Conservation (phyloP, 2,329 filamentous ascomycete genomes). For the Ambrosiella cleistominuta region DNA sequence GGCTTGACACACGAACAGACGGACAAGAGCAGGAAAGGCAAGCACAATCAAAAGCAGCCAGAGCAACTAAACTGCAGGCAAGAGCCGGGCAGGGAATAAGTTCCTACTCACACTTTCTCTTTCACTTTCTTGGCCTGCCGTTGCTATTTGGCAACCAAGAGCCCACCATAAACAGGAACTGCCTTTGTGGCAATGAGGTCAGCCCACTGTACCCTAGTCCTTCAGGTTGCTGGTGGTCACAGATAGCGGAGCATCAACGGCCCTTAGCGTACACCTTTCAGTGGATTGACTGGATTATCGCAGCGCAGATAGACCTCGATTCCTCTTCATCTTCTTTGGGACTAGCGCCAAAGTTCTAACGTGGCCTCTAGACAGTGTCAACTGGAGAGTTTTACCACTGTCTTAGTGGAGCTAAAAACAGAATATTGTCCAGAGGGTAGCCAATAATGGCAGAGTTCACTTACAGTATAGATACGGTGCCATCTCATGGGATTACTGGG, state of each 20-base stretch:
- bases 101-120: not conserved
- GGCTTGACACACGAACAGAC: not conserved
- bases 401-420: not conserved
- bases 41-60: not conserved
- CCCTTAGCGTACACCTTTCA: not conserved
- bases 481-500: not conserved
- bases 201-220: no score
- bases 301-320: not conserved
- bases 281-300: not conserved
- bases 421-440: no score
- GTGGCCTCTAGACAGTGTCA: not conserved
- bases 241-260: not conserved
- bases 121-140: not conserved
- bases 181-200: no score
- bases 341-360: not conserved
- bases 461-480: not conserved
- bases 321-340: not conserved
- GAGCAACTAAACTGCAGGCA: not conserved
- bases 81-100: not conserved
- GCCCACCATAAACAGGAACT: no score
- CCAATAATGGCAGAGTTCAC: not conserved
- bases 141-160: not conserved
- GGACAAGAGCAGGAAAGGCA: not conserved
- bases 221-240: no score
- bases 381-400: not conserved